Evolutionary conservation across 495 filamentous ascomycete genomes (phyloP).

Genomic region (Lophium mytilinum): DNA sequence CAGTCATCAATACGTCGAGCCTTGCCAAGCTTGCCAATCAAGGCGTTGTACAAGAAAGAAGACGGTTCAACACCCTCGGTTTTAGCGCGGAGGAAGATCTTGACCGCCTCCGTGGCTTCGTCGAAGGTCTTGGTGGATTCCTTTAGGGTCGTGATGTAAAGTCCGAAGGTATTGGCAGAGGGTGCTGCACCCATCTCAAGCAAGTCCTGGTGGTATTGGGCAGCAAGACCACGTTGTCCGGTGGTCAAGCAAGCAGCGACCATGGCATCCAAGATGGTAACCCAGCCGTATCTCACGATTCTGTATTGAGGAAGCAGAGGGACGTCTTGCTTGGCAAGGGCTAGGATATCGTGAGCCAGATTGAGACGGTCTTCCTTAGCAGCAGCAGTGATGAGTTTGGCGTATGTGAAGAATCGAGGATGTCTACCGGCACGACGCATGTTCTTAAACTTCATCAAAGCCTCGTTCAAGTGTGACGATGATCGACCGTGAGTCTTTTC

Average conservation of each 20-base stretch:
- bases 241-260: conserved; percentile 83
- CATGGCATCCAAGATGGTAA: conserved; percentile 90
- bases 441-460: conserved; percentile 74
- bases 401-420: conserved; percentile 90
- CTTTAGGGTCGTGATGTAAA: conserved; percentile 97
- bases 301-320: conserved; percentile 73
- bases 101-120: conserved; percentile 90
- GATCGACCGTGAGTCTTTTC: conserved; percentile 61
- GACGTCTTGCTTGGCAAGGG: conserved; percentile 78
- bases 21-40: conserved; percentile 97
- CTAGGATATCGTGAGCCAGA: conserved; percentile 75
- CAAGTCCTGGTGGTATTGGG: conserved; percentile 83
- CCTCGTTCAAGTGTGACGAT: conserved; percentile 67
- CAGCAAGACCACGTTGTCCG: conserved; percentile 69
- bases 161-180: conserved; percentile 92
- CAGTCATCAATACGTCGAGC: conserved; percentile 96
- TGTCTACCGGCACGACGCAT: conserved; percentile 88
- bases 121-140: conserved; percentile 96
- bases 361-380: conserved; percentile 72
- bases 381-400: conserved; percentile 85
- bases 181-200: conserved; percentile 79
- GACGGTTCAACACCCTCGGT: conserved; percentile 91
- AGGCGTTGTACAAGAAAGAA: conserved; percentile 95
- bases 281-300: conserved; percentile 88
- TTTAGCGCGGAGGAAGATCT: conserved; percentile 91